Percentiles rank a stretch among this genome's conserved stretches.
Conservation (phyloP, 83 land plant genomes). For the Larix sibirica region DNA sequence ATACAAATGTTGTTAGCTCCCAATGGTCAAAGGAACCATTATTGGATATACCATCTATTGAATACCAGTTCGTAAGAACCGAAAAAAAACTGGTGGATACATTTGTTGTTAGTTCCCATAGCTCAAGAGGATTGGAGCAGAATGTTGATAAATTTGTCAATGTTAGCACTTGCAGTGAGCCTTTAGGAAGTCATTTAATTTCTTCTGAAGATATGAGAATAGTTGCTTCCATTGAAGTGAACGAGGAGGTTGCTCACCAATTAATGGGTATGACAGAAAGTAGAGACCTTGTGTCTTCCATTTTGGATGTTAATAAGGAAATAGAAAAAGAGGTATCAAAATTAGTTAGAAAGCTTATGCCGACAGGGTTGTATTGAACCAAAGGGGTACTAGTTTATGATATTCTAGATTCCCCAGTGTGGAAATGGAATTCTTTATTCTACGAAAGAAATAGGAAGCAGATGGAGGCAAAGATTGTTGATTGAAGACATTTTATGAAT, state of each 20-base stretch:
- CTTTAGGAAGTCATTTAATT: neutral
- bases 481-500: constrained; percentile 30
- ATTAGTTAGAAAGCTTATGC: constrained; percentile 29
- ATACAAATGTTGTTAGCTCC: neutral
- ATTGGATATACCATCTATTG: neutral
- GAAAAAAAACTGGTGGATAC: neutral
- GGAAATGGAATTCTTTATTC: constrained; percentile 7
- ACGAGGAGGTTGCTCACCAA: neutral
- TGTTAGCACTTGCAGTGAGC: neutral
- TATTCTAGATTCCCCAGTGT: constrained; percentile 20
- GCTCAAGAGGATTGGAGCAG: neutral
- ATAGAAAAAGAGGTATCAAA: constrained; percentile 39
- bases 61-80: neutral
- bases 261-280: neutral
- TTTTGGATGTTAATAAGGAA: constrained; percentile 49
- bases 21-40: neutral
- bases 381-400: neutral
- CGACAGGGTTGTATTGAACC: constrained; percentile 8
- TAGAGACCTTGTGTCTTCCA: constrained; percentile 8
- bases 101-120: neutral
- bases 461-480: constrained; percentile 45
- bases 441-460: constrained; percentile 19
- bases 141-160: neutral
- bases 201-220: neutral
- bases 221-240: neutral